phyloP scores from a whole-genome alignment of 192 early-diverging fungal genomes.

The Geosiphon pyriformis region DNA sequence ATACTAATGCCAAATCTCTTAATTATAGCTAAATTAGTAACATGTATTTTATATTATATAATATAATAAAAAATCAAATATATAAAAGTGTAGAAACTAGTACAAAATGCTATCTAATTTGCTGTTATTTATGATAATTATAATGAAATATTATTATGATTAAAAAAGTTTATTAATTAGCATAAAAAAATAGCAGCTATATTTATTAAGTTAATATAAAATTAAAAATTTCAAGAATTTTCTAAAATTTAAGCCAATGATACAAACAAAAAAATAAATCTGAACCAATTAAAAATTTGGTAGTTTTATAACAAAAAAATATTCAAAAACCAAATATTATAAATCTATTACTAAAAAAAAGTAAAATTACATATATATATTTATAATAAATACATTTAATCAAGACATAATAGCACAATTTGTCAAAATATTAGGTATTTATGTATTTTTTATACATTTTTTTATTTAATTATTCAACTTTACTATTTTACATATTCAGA shows the following conservation, averaged over 20 bases:
- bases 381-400: not conserved
- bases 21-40: not conserved
- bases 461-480: too few relatives aligned
- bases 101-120: not conserved
- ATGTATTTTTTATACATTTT: too few relatives aligned
- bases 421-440: not conserved
- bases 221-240: not conserved
- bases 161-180: conserved; percentile 4
- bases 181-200: not conserved
- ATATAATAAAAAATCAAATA: not conserved
- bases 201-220: not conserved
- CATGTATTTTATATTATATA: not conserved
- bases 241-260: not conserved
- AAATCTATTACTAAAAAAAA: not conserved
- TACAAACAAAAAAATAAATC: not conserved
- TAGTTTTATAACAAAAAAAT: not conserved
- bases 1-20: not conserved
- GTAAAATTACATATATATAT: not conserved
- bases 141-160: not conserved
- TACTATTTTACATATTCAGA: too few relatives aligned
- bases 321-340: not conserved
- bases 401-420: not conserved
- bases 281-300: not conserved
- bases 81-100: not conserved
- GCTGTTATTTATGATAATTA: not conserved